Evolutionary conservation across 2,329 filamentous ascomycete genomes (phyloP).

Genomic region (Zopfia rhizophila): DNA sequence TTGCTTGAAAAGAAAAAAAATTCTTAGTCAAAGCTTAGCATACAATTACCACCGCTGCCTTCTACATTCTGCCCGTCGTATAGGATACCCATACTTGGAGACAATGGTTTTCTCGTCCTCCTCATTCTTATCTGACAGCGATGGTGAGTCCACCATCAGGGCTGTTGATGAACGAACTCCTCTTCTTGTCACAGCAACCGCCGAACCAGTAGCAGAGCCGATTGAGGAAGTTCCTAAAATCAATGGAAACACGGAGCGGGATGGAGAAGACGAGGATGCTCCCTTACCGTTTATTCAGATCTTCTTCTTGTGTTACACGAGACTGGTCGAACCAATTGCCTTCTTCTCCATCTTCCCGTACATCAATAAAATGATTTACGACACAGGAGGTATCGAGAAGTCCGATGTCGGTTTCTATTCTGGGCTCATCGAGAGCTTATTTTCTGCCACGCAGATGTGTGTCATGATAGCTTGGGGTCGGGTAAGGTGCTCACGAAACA

Average conservation of each 20-base stretch:
- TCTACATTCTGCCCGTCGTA: too few species aligned
- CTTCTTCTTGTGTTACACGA: slow-evolving; percentile 76
- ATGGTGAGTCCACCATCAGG: too few species aligned
- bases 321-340: slow-evolving; percentile 79
- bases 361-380: slow-evolving; percentile 79
- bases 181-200: too few species aligned
- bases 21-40: too few species aligned
- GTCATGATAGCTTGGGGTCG: slow-evolving; percentile 80
- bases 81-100: too few species aligned
- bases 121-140: too few species aligned
- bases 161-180: too few species aligned
- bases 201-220: too few species aligned
- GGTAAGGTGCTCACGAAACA: slow-evolving; percentile 25
- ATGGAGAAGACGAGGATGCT: slow-evolving; percentile 33
- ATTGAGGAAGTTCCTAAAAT: not conserved
- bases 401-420: slow-evolving; percentile 83
- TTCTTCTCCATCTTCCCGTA: slow-evolving; percentile 87
- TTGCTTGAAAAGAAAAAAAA: too few species aligned
- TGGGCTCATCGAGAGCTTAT: slow-evolving; percentile 76
- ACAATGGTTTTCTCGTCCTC: too few species aligned
- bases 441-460: slow-evolving; percentile 79
- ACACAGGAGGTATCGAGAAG: slow-evolving; percentile 69
- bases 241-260: not conserved
- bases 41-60: too few species aligned
- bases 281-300: slow-evolving; percentile 65